These are phyloP conservation scores for Buxus sempervirens DNA, from an alignment of 164 flowering plant genomes.

Conservation along the genomic window DNA sequence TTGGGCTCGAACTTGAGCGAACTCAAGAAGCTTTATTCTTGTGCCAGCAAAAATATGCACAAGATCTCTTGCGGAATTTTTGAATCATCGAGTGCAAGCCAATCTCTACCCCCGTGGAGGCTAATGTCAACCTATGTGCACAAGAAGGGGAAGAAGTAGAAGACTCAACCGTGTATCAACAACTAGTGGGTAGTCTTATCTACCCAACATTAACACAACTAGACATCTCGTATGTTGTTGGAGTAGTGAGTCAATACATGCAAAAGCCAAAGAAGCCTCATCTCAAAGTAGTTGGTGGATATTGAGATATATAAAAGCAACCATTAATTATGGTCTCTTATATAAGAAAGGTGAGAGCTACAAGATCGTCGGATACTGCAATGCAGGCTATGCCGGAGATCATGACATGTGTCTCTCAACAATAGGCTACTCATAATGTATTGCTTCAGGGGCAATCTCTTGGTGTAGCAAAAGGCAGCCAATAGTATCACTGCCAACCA, in stretches of 20 bases:
- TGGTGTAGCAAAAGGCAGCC: conserved; percentile 25
- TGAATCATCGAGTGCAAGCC: no score
- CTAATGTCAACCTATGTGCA: no score
- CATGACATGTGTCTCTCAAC: not conserved
- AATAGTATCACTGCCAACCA: conserved; percentile 16
- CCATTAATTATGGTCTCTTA: not conserved
- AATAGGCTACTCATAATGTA: not conserved
- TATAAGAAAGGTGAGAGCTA: conserved; percentile 4
- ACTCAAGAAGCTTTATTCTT: no score
- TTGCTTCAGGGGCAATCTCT: conserved; percentile 7
- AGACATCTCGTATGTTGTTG: not conserved
- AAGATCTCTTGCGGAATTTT: no score
- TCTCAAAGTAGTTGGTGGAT: not conserved
- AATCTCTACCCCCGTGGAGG: no score
- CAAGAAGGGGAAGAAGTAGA: conserved; percentile 1
- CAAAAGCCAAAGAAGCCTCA: conserved; percentile 7
- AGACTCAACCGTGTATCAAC: conserved; percentile 6
- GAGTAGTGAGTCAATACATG: conserved; percentile 10
- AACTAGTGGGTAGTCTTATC: conserved; percentile 8
- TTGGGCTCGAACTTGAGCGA: no score
- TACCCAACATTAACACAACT: conserved; percentile 2
- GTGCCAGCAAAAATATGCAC: no score
- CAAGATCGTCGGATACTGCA: not conserved
- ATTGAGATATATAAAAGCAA: conserved; percentile 16
- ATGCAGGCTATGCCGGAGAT: no score